A percentile compares a stretch with the other conserved stretches of the same genome.
Conservation (phyloP, 2,329 filamentous ascomycete species). For the Aureobasidium subglaciale region DNA sequence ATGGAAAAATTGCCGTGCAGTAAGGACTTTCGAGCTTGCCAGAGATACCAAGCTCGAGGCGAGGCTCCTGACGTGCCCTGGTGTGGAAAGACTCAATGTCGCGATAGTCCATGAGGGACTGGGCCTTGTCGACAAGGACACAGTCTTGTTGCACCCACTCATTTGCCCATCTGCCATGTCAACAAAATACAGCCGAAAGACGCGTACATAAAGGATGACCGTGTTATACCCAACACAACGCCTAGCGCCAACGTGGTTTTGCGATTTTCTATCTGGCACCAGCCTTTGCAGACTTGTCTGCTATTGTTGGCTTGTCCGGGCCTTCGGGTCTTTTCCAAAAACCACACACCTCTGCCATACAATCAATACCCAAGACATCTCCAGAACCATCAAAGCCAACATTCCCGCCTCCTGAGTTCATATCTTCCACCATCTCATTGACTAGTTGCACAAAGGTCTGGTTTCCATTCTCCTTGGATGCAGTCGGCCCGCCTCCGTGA, state of each 20-base stretch:
- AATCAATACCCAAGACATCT: constrained; percentile 16
- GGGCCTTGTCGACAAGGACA: too few relatives aligned
- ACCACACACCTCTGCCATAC: constrained; percentile 17
- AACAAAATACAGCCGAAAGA: too few relatives aligned
- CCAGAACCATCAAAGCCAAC: constrained; percentile 15
- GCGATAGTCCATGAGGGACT: too few relatives aligned
- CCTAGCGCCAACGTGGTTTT: too few relatives aligned
- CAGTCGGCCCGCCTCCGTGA: constrained; percentile 21
- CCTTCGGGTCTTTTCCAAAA: constrained; percentile 16
- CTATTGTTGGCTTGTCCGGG: neutral
- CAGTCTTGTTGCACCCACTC: too few relatives aligned
- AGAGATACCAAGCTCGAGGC: too few relatives aligned
- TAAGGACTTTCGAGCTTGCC: neutral
- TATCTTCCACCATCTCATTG: constrained; percentile 23
- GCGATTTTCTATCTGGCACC: neutral
- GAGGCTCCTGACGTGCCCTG: too few relatives aligned
- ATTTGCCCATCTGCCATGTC: too few relatives aligned
- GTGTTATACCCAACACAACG: too few relatives aligned
- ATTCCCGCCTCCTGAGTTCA: constrained; percentile 15
- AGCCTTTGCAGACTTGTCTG: neutral
- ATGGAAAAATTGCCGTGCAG: neutral
- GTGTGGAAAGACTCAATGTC: too few relatives aligned
- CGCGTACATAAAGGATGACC: too few relatives aligned
- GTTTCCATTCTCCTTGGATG: constrained; percentile 15
- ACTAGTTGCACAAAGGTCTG: constrained; percentile 23